Evolutionary conservation across 2,329 filamentous ascomycete genomes (phyloP).

Genomic region (Cercospora zeae-maydis): DNA sequence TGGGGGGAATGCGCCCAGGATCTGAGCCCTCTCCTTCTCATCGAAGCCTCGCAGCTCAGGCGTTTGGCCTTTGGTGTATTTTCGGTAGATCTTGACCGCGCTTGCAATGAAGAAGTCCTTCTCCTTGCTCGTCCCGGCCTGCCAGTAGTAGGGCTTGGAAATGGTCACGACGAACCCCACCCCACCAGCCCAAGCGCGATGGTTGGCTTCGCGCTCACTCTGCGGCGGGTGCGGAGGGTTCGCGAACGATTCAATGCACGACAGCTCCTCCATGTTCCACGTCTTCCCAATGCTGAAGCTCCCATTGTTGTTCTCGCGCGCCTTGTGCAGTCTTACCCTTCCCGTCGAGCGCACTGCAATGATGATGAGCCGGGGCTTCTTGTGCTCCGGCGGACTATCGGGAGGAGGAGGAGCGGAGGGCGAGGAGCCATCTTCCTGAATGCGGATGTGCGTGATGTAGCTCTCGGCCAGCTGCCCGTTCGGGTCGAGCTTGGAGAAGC

Average conservation of each 20-base stretch:
- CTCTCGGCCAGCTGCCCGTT: constrained; percentile 84
- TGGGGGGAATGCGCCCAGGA: constrained; percentile 53
- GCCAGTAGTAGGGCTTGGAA: constrained; percentile 95
- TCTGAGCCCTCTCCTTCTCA: constrained; percentile 68
- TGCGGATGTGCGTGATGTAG: constrained; percentile 95
- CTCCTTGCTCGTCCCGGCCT: constrained; percentile 87
- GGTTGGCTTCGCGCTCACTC: constrained; percentile 58
- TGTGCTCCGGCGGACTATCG: constrained; percentile 65
- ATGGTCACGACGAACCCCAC: constrained; percentile 84
- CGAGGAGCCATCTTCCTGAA: constrained; percentile 79
- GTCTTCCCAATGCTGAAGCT: constrained; percentile 97
- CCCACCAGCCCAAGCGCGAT: constrained; percentile 72
- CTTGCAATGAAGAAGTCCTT: constrained; percentile 99
- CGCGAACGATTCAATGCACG: constrained; percentile 76
- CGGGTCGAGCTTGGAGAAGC: constrained; percentile 83
- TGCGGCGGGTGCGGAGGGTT: constrained; percentile 42
- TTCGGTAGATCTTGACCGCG: constrained; percentile 91
- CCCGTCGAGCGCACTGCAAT: constrained; percentile 90
- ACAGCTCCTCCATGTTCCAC: constrained; percentile 91
- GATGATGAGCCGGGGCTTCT: constrained; percentile 89
- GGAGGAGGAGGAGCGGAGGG: constrained; percentile 83
- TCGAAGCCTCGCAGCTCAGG: constrained; percentile 83
- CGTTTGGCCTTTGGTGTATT: constrained; percentile 83
- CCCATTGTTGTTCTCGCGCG: constrained; percentile 88
- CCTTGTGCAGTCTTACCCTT: constrained; percentile 92